Conservation (phyloP, 106 monocot species). For the Dendrobium chrysotoxum region DNA sequence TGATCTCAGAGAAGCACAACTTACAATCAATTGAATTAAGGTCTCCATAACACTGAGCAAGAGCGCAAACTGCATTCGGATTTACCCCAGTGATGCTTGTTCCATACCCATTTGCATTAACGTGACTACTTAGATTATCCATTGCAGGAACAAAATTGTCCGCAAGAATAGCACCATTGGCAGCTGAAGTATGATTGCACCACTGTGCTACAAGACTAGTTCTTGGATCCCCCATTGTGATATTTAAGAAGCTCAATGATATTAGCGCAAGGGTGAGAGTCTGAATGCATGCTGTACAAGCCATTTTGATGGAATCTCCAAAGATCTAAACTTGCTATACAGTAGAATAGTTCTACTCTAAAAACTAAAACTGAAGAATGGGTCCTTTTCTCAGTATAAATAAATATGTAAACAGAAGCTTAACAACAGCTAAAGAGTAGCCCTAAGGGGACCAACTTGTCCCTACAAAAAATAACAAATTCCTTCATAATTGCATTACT, state of each 20-base stretch:
- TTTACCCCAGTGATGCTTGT: conserved; percentile 24
- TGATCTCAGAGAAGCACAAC: conserved; percentile 53
- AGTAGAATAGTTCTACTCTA: too few relatives aligned
- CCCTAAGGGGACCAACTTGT: not conserved
- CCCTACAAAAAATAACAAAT: not conserved
- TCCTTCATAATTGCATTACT: not conserved
- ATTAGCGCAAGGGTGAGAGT: not conserved
- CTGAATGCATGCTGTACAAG: not conserved
- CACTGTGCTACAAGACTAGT: conserved; percentile 23
- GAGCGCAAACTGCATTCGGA: conserved; percentile 38
- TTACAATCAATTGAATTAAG: conserved; percentile 39
- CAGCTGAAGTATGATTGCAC: conserved; percentile 19
- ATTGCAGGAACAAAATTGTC: conserved; percentile 47
- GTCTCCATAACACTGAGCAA: conserved; percentile 51
- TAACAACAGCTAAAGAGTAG: not conserved
- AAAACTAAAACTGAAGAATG: not conserved
- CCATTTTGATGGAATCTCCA: conserved; percentile 4
- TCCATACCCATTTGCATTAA: conserved; percentile 37
- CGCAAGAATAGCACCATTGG: conserved; percentile 24
- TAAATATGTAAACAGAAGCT: not conserved
- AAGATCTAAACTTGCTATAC: too few relatives aligned
- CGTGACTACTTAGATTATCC: conserved; percentile 38
- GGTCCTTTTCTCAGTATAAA: too few relatives aligned
- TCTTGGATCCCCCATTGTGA: conserved; percentile 30
- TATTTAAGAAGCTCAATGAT: conserved; percentile 9